Conservation (phyloP, 2,329 filamentous ascomycete genomes). For the Coleophoma eucalyptorum region DNA sequence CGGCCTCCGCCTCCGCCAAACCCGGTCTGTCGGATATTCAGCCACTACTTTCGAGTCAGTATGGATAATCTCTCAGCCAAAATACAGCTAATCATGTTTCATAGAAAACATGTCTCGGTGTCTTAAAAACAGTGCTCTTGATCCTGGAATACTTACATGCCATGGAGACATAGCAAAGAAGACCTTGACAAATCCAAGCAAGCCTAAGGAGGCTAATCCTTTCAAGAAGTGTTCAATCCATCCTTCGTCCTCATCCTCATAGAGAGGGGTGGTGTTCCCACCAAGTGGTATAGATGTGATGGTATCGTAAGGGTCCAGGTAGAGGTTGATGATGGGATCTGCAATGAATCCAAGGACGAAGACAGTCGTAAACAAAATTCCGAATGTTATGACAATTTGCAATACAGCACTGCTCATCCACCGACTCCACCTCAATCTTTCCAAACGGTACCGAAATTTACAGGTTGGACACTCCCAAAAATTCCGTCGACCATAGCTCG, state of each 20-base stretch:
- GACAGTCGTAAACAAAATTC: slow-evolving; percentile 67
- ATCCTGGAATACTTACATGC: slow-evolving; percentile 32
- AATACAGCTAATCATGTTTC: too few species aligned
- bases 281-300: slow-evolving; percentile 40
- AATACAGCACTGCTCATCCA: slow-evolving; percentile 63
- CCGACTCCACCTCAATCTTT: slow-evolving; percentile 71
- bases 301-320: slow-evolving; percentile 71
- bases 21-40: slow-evolving; percentile 60
- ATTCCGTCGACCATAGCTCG: slow-evolving; percentile 58
- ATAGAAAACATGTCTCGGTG: slow-evolving; percentile 4
- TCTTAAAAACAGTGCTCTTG: slow-evolving; percentile 3
- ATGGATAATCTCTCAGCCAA: too few species aligned
- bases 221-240: slow-evolving; percentile 88
- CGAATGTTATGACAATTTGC: slow-evolving; percentile 67
- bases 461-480: slow-evolving; percentile 90
- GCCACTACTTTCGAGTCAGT: slow-evolving; percentile 31
- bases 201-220: slow-evolving; percentile 82
- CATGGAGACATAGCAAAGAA: slow-evolving; percentile 71
- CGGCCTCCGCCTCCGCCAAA: slow-evolving; percentile 40
- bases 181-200: slow-evolving; percentile 81
- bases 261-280: slow-evolving; percentile 35
- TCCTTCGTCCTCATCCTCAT: slow-evolving; percentile 44
- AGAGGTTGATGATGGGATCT: slow-evolving; percentile 87
- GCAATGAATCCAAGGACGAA: slow-evolving; percentile 88
- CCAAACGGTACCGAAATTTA: slow-evolving; percentile 75